These are phyloP conservation scores for Hericium alpestre DNA, from an alignment of 768 basidiomycete species.

Conservation along the genomic window DNA sequence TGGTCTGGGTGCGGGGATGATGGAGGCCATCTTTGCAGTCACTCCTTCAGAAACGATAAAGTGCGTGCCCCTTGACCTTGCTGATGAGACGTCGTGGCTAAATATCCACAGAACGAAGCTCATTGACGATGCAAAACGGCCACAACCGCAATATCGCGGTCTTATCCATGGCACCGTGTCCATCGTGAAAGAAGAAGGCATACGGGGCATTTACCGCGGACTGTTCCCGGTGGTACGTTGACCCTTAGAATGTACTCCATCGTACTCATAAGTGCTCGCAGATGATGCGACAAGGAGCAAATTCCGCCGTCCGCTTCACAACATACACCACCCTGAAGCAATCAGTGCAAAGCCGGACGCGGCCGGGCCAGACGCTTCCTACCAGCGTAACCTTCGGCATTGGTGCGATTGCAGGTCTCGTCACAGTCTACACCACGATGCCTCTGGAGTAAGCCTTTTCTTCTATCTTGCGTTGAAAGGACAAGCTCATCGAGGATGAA, in stretches of 20 bases:
- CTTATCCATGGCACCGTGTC: constrained; percentile 72
- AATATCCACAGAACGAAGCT: constrained; percentile 70
- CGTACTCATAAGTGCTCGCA: constrained; percentile 19
- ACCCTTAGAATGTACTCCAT: too few species aligned
- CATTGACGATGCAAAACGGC: constrained; percentile 85
- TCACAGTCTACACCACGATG: constrained; percentile 89
- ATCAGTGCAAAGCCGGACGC: constrained; percentile 73
- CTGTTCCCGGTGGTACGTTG: constrained; percentile 81
- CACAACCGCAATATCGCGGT: constrained; percentile 78
- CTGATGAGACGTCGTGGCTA: not conserved
- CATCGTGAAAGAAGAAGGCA: constrained; percentile 80
- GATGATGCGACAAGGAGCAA: constrained; percentile 98
- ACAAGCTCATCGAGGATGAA: not conserved
- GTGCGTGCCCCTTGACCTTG: constrained; percentile 32
- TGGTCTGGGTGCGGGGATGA: constrained; percentile 81
- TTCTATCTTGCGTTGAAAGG: not conserved
- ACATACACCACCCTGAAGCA: constrained; percentile 93
- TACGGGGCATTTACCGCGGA: constrained; percentile 79
- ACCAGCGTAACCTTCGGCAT: constrained; percentile 87
- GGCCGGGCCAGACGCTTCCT: constrained; percentile 78
- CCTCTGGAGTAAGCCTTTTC: constrained; percentile 54
- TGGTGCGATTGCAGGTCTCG: constrained; percentile 85
- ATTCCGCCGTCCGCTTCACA: constrained; percentile 92
- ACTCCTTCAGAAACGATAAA: constrained; percentile 99
- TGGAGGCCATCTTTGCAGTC: constrained; percentile 87